A percentile compares a stretch with the other conserved stretches of the same genome.
Evolutionary conservation across 176 grass and related monocot species (phyloP).

Genomic region (Calamus simplicifolius): DNA sequence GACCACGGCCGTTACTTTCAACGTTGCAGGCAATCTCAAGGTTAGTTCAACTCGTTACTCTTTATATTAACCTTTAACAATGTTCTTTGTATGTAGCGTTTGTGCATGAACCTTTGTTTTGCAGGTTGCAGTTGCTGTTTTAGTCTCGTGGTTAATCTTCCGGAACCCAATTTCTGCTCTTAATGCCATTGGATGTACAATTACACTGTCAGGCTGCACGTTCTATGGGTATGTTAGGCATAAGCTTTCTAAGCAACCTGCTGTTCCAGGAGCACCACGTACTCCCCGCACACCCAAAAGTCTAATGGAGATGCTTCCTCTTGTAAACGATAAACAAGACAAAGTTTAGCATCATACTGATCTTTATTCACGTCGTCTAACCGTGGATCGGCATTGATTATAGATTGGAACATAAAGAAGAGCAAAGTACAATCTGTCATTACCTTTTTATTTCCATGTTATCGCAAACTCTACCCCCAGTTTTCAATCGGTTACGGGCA

Average conservation of each 20-base stretch:
- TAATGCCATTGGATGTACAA: conserved; percentile 75
- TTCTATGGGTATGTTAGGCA: conserved; percentile 88
- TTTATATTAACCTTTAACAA: no score
- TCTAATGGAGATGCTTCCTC: conserved; percentile 74
- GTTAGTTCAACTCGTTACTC: conserved; percentile 25
- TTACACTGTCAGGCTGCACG: conserved; percentile 79
- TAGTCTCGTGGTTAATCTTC: conserved; percentile 90
- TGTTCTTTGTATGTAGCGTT: no score
- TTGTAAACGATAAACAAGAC: conserved; percentile 73
- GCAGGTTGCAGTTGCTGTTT: conserved; percentile 82
- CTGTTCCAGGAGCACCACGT: conserved; percentile 25
- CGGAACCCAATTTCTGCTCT: conserved; percentile 79
- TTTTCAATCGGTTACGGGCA: no score
- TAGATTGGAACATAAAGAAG: no score
- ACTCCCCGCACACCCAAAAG: conserved; percentile 30
- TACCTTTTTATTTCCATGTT: no score
- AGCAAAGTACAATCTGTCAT: no score
- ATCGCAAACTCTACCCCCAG: no score
- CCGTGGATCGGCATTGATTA: no score
- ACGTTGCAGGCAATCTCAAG: conserved; percentile 94
- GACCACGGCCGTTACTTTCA: conserved; percentile 93
- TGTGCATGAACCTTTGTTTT: background rate
- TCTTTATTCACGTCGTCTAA: no score
- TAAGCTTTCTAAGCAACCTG: conserved; percentile 48
- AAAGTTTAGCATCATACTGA: conserved; percentile 36